phyloP scores from a whole-genome alignment of 2,329 filamentous ascomycete species.

The Fusarium chuoi region DNA sequence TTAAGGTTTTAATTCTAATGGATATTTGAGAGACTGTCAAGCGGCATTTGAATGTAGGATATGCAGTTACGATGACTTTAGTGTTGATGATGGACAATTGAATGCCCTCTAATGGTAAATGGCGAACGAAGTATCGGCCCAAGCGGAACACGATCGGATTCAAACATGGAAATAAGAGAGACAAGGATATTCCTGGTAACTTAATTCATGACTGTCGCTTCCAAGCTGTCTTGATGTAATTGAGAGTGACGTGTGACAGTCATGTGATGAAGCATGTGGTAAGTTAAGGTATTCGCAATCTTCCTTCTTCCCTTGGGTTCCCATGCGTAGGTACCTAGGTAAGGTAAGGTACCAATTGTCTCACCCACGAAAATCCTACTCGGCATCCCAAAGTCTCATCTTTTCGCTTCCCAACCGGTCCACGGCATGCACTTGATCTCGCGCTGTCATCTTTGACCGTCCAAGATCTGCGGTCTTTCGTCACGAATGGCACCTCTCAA shows the following conservation, averaged over 20 bases:
- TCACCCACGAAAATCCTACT: slow-evolving; percentile 1
- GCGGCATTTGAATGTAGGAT: background rate
- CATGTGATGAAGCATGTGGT: slow-evolving; percentile 31
- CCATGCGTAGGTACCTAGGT: background rate
- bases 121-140: background rate
- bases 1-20: background rate
- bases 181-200: background rate
- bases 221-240: background rate
- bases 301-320: background rate
- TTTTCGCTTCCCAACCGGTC: background rate
- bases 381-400: background rate
- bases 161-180: background rate
- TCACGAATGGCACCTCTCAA: slow-evolving; percentile 38
- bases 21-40: background rate
- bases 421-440: background rate
- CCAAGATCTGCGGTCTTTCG: slow-evolving; percentile 5
- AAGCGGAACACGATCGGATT: background rate
- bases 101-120: background rate
- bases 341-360: background rate
- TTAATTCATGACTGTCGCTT: background rate
- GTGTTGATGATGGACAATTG: background rate
- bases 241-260: slow-evolving; percentile 10
- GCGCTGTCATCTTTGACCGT: background rate
- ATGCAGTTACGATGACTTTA: background rate
- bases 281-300: background rate